Conservation (phyloP, 1,284 basidiomycete species). For the Ceratobasidium sp. region DNA sequence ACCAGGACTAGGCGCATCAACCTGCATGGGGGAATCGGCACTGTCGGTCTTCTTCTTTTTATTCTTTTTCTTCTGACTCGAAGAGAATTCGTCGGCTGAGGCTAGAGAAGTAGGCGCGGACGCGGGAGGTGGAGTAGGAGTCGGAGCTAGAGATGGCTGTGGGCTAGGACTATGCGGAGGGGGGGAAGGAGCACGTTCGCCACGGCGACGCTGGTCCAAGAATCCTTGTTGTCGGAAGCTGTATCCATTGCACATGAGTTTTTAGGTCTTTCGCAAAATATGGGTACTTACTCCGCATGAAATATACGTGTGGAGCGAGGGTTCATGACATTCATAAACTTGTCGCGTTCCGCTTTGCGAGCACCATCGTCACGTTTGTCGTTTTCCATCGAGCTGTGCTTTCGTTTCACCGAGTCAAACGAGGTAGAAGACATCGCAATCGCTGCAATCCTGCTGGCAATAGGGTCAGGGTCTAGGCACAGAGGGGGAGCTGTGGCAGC, state of each 20-base stretch:
- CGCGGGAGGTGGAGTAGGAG: slow-evolving; percentile 23
- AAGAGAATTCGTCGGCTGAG: slow-evolving; percentile 10
- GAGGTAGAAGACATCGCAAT: slow-evolving; percentile 71
- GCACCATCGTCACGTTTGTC: slow-evolving; percentile 77
- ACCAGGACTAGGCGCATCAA: slow-evolving; percentile 26
- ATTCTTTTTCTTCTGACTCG: slow-evolving; percentile 35
- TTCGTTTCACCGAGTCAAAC: slow-evolving; percentile 72
- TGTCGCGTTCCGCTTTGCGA: slow-evolving; percentile 68
- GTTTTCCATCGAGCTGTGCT: slow-evolving; percentile 67
- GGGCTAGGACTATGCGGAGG: slow-evolving; percentile 17
- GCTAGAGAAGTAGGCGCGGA: background rate
- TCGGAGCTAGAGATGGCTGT: slow-evolving; percentile 25
- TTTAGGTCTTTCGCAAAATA: background rate
- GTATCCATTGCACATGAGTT: background rate
- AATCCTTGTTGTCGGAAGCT: slow-evolving; percentile 26
- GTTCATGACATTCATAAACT: slow-evolving; percentile 80
- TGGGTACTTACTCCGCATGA: slow-evolving; percentile 20
- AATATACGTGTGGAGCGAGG: slow-evolving; percentile 58
- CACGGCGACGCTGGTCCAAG: slow-evolving; percentile 23
- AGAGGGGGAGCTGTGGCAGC: slow-evolving; percentile 75
- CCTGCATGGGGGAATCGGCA: slow-evolving; percentile 34
- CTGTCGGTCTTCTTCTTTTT: slow-evolving; percentile 29
- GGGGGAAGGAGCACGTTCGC: slow-evolving; percentile 24
- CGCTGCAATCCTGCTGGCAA: slow-evolving; percentile 76
- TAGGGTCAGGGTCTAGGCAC: slow-evolving; percentile 78